Conservation (phyloP, 2,329 filamentous ascomycete species). For the Arthrobotrys iridis region DNA sequence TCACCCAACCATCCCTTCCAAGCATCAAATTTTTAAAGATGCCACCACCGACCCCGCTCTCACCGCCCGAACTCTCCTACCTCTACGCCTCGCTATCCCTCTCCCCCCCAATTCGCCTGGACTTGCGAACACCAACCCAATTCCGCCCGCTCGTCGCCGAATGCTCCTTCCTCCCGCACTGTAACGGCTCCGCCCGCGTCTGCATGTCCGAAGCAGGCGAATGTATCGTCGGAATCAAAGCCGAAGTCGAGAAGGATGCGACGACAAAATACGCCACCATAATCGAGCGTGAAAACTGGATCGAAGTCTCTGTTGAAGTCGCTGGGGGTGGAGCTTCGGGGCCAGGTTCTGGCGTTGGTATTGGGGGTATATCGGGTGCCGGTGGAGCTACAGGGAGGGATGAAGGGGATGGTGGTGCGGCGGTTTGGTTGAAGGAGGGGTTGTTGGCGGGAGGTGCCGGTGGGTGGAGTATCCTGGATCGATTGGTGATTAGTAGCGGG, state of each 20-base stretch:
- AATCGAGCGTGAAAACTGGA: slow-evolving; percentile 70
- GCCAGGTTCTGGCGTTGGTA: slow-evolving; percentile 36
- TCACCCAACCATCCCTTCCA: neutral
- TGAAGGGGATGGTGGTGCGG: slow-evolving; percentile 49
- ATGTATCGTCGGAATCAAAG: slow-evolving; percentile 94
- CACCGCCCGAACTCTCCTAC: slow-evolving; percentile 95
- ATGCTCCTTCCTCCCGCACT: slow-evolving; percentile 84
- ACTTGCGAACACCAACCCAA: slow-evolving; percentile 81
- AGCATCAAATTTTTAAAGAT: slow-evolving; percentile 62
- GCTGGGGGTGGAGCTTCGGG: slow-evolving; percentile 90
- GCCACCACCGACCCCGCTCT: slow-evolving; percentile 78
- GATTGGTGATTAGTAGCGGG: slow-evolving; percentile 84
- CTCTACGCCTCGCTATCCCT: slow-evolving; percentile 86
- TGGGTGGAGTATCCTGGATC: slow-evolving; percentile 65
- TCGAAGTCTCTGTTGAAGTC: slow-evolving; percentile 91
- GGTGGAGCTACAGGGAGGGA: slow-evolving; percentile 47
- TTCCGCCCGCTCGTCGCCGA: slow-evolving; percentile 93
- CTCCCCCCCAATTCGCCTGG: slow-evolving; percentile 84
- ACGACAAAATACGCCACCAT: slow-evolving; percentile 61
- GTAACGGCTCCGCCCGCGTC: slow-evolving; percentile 91
- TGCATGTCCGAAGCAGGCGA: slow-evolving; percentile 96
- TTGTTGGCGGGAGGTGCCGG: slow-evolving; percentile 37
- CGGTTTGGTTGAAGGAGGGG: slow-evolving; percentile 53
- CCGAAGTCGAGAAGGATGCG: slow-evolving; percentile 80
- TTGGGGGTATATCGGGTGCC: slow-evolving; percentile 56